A percentile compares a stretch with the other conserved stretches of the same genome.
phyloP scores from a whole-genome alignment of 768 basidiomycete genomes.

The Termitomyces sp. region DNA sequence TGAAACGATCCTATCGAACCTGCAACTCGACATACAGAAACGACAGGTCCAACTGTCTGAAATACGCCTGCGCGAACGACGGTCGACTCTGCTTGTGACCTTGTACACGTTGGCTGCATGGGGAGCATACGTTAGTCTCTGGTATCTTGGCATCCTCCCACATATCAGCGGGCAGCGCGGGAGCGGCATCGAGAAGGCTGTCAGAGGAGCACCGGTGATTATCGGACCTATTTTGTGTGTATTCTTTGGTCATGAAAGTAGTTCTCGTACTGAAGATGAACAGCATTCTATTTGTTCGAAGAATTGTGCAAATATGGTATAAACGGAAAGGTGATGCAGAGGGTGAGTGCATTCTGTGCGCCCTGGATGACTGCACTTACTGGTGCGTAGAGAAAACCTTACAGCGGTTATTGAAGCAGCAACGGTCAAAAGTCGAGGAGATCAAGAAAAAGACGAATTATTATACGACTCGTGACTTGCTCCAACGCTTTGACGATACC shows the following conservation, averaged over 20 bases:
- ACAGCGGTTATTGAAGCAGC: slow-evolving; percentile 67
- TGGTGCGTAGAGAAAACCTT: slow-evolving; percentile 68
- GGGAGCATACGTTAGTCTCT: slow-evolving; percentile 67
- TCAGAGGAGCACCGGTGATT: slow-evolving; percentile 56
- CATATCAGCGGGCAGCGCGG: slow-evolving; percentile 27
- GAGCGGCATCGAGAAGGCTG: slow-evolving; percentile 35
- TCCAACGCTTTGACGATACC: slow-evolving; percentile 84
- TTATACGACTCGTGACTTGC: slow-evolving; percentile 83
- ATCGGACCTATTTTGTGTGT: slow-evolving; percentile 80
- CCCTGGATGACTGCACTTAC: neutral
- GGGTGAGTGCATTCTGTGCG: slow-evolving; percentile 41
- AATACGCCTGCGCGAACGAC: slow-evolving; percentile 80
- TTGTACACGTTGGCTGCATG: slow-evolving; percentile 74
- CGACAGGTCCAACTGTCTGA: slow-evolving; percentile 74
- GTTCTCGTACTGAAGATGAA: slow-evolving; percentile 5
- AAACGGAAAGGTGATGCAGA: slow-evolving; percentile 74
- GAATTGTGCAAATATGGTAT: slow-evolving; percentile 85
- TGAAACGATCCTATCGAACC: slow-evolving; percentile 63
- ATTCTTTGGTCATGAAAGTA: neutral
- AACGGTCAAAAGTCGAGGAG: slow-evolving; percentile 86
- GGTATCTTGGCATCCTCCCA: slow-evolving; percentile 65
- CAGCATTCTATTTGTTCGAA: slow-evolving; percentile 72
- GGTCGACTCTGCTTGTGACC: slow-evolving; percentile 73
- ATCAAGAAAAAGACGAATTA: slow-evolving; percentile 98
- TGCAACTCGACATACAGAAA: slow-evolving; percentile 68